Percentiles rank a stretch among this genome's conserved stretches.
Evolutionary conservation across 805 yeast genomes (phyloP).

Genomic region (Phaffomyces thermotolerans): DNA sequence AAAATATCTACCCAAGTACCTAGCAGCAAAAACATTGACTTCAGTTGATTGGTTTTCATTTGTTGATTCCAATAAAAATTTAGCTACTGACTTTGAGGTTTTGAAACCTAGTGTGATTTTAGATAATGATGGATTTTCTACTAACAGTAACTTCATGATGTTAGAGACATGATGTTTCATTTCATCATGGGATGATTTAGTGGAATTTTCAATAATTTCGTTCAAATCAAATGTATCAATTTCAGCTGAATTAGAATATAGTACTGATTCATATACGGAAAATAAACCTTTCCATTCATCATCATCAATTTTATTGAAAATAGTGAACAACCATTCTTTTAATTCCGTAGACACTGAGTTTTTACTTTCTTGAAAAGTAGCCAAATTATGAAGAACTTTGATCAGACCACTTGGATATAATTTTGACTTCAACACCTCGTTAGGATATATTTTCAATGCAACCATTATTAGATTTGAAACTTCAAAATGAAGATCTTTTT

Average conservation of each 20-base stretch:
- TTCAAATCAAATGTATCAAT: not conserved
- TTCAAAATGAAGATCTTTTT: slow-evolving; percentile 20
- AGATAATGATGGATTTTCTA: slow-evolving; percentile 3
- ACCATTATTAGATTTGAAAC: slow-evolving; percentile 21
- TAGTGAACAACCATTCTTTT: not conserved
- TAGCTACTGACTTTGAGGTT: slow-evolving; percentile 11
- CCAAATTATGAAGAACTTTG: slow-evolving; percentile 15
- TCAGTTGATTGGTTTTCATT: not conserved
- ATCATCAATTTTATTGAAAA: not conserved
- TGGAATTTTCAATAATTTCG: not conserved
- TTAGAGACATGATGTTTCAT: slow-evolving; percentile 5
- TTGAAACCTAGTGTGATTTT: slow-evolving; percentile 6
- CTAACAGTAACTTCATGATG: slow-evolving; percentile 11
- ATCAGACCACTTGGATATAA: slow-evolving; percentile 14
- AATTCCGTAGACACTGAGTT: not conserved
- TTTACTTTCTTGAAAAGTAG: slow-evolving; percentile 3
- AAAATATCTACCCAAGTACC: slow-evolving; percentile 19
- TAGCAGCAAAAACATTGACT: slow-evolving; percentile 11
- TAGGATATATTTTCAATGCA: slow-evolving; percentile 11
- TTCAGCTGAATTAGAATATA: slow-evolving; percentile 1
- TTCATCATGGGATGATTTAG: not conserved
- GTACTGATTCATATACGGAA: slow-evolving; percentile 6
- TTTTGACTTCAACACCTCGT: not conserved
- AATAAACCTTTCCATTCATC: slow-evolving; percentile 14
- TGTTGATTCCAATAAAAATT: slow-evolving; percentile 6